A percentile compares a stretch with the other conserved stretches of the same genome.
Conservation (phyloP, 2,329 filamentous ascomycete species). For the Apiospora kogelbergensis region DNA sequence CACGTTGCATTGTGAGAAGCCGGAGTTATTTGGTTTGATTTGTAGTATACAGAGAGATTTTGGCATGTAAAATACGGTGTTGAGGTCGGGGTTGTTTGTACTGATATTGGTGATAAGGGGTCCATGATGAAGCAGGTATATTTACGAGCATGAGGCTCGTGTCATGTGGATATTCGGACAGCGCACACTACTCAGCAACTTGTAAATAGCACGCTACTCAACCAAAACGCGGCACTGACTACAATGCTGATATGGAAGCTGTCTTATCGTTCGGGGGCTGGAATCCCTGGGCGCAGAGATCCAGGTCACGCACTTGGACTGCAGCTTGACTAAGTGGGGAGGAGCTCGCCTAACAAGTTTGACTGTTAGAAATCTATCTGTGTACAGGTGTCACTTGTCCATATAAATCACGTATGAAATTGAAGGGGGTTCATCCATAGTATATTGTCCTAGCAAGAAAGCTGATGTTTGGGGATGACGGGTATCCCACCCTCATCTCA, state of each 20-base stretch:
- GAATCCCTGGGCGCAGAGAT: too few species aligned
- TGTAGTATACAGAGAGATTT: neutral
- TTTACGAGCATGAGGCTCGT: neutral
- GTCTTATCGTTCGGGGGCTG: neutral
- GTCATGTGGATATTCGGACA: neutral
- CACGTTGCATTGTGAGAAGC: neutral
- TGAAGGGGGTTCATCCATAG: neutral
- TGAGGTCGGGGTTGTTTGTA: neutral
- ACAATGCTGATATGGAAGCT: neutral
- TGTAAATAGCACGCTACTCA: neutral
- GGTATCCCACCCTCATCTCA: neutral
- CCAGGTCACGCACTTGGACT: too few species aligned
- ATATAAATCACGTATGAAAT: too few species aligned
- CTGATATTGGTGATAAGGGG: neutral
- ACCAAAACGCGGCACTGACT: neutral
- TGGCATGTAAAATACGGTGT: neutral
- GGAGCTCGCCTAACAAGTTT: too few species aligned
- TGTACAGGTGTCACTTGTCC: too few species aligned
- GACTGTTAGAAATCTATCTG: too few species aligned
- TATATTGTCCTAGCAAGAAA: neutral
- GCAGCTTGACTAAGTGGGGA: too few species aligned
- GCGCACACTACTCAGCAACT: neutral
- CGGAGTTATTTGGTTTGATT: neutral
- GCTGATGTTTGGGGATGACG: neutral
- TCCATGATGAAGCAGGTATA: neutral